Conservation (phyloP, 2,329 filamentous ascomycete genomes). For the Setomelanomma holmii region DNA sequence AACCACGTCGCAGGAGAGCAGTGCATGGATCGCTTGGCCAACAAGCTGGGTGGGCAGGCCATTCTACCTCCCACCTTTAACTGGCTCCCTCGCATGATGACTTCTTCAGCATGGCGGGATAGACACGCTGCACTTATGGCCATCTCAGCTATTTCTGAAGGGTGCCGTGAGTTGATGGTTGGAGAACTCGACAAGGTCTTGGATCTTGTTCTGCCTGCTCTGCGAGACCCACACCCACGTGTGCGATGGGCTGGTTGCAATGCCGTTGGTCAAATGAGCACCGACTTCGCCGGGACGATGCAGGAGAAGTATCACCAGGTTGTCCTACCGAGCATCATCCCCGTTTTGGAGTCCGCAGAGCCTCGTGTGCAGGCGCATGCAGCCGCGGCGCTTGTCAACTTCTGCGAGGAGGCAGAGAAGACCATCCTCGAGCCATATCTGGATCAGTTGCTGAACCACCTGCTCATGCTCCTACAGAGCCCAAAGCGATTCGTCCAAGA, state of each 20-base stretch:
- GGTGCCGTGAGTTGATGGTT: conserved; percentile 94
- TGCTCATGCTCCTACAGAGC: conserved; percentile 87
- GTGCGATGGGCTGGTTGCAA: conserved; percentile 98
- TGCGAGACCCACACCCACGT: conserved; percentile 88
- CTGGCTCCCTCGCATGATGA: conserved; percentile 98
- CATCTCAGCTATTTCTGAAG: conserved; percentile 97
- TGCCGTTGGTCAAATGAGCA: conserved; percentile 99
- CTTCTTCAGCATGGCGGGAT: conserved; percentile 91
- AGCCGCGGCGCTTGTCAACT: conserved; percentile 97
- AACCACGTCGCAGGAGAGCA: conserved; percentile 98
- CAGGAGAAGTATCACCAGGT: conserved; percentile 91
- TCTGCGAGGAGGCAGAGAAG: conserved; percentile 98
- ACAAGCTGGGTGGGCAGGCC: conserved; percentile 94
- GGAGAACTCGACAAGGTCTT: conserved; percentile 93
- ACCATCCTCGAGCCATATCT: conserved; percentile 90
- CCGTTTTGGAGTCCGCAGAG: conserved; percentile 87
- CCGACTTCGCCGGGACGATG: conserved; percentile 97
- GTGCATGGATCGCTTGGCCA: conserved; percentile 96
- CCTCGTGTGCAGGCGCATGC: conserved; percentile 96
- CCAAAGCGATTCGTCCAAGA: conserved; percentile 97
- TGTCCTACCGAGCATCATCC: conserved; percentile 89
- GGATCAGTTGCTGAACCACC: conserved; percentile 81
- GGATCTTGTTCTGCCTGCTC: conserved; percentile 89
- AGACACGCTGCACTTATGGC: conserved; percentile 97
- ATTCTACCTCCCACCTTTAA: conserved; percentile 92